phyloP scores from a whole-genome alignment of 2,329 filamentous ascomycete genomes.

The Fusarium foetens region DNA sequence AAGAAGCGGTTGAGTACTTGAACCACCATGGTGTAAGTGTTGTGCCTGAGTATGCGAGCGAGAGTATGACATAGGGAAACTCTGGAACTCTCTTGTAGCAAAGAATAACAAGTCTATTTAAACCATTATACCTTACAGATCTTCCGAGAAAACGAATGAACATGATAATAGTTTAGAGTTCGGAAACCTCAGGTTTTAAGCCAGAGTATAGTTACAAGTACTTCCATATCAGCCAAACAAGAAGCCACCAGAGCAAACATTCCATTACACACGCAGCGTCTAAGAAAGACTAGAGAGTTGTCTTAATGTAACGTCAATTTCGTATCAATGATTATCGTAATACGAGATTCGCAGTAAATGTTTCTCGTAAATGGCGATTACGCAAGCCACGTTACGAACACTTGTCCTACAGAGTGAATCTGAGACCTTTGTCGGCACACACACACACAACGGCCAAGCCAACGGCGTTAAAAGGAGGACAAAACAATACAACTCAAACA shows the following conservation, averaged over 20 bases:
- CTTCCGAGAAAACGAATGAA: fast-evolving
- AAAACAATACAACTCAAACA: not conserved
- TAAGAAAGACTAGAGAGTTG: not conserved
- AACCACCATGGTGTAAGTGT: not conserved
- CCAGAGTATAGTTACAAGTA: not conserved
- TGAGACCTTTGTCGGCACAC: not conserved
- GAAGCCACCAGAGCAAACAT: not conserved
- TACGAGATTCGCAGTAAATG: not conserved
- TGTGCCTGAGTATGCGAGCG: not conserved
- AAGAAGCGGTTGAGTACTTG: too few relatives aligned
- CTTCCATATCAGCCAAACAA: not conserved
- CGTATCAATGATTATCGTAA: not conserved
- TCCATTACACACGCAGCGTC: not conserved
- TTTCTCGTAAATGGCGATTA: conserved; percentile 8
- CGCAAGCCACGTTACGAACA: conserved; percentile 28
- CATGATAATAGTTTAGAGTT: not conserved
- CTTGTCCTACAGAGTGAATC: conserved; percentile 11
- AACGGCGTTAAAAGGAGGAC: not conserved
- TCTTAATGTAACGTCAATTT: not conserved
- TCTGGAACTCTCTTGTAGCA: too few relatives aligned
- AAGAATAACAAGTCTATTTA: too few relatives aligned
- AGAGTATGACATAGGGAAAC: not conserved
- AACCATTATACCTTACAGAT: not conserved
- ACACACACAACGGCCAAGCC: not conserved
- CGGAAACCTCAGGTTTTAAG: not conserved